Evolutionary conservation across 108 stramenopile genomes (phyloP).

Genomic region (Asterionellopsis glacialis): DNA sequence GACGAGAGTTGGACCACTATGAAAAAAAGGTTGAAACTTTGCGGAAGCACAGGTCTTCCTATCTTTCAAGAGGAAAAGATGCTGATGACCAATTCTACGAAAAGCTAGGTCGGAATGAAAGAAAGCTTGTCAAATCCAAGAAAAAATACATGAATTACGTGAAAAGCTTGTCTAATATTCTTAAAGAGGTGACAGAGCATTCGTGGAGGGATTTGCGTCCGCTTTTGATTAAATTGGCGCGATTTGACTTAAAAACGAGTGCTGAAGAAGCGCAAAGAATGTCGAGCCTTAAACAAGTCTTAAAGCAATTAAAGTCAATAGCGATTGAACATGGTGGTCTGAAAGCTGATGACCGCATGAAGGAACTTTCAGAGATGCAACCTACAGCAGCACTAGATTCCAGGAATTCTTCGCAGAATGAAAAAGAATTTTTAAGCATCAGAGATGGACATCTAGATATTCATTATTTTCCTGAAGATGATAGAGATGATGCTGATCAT

Average conservation of each 20-base stretch:
- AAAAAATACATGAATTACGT: conserved; percentile 46
- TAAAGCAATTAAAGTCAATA: conserved; percentile 45
- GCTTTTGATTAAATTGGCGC: conserved; percentile 64
- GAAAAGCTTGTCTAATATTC: conserved; percentile 50
- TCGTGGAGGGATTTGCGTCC: conserved; percentile 82
- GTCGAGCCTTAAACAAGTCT: conserved; percentile 34
- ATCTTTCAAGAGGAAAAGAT: conserved; percentile 67
- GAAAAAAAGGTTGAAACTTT: conserved; percentile 67
- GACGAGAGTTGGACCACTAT: conserved; percentile 76
- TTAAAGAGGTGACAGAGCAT: conserved; percentile 74
- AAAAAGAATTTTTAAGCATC: too few species aligned
- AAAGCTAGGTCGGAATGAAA: conserved; percentile 68
- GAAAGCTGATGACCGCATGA: conserved; percentile 57
- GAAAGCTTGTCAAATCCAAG: conserved; percentile 56
- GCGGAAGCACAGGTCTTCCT: conserved; percentile 41
- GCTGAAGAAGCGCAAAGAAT: conserved; percentile 53
- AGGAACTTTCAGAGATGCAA: conserved; percentile 39
- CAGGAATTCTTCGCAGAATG: too few species aligned
- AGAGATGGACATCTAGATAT: too few species aligned
- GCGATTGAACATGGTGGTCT: conserved; percentile 48
- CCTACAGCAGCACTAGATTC: neutral
- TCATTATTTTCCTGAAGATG: too few species aligned
- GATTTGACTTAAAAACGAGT: conserved; percentile 65
- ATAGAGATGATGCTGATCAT: too few species aligned
- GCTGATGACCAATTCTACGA: conserved; percentile 49